Conservation (phyloP, 345 rosid species). For the Salix exigua region DNA sequence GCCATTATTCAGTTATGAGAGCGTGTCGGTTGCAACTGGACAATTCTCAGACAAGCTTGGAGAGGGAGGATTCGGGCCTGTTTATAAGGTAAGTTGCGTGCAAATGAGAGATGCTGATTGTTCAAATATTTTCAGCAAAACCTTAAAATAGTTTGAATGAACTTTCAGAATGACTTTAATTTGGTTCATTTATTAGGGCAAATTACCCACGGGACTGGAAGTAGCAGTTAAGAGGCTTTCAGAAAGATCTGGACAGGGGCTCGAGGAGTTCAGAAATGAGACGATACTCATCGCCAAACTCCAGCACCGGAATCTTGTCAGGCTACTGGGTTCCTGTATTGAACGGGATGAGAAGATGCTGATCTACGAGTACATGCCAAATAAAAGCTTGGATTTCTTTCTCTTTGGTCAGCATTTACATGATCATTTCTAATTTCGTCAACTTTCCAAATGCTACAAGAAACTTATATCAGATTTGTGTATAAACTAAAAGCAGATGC, state of each 20-base stretch:
- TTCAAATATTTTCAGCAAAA: background rate
- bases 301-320: constrained; percentile 4
- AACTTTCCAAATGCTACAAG: background rate
- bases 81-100: too few species aligned
- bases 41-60: background rate
- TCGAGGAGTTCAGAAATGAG: background rate
- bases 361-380: background rate
- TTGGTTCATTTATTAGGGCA: background rate
- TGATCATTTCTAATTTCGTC: too few species aligned
- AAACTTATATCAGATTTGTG: background rate
- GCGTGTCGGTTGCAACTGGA: too few species aligned
- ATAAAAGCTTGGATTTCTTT: background rate
- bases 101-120: too few species aligned
- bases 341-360: background rate
- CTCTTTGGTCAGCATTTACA: background rate
- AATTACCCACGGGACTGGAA: background rate
- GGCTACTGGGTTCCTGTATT: background rate
- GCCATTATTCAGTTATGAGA: too few species aligned
- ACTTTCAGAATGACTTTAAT: background rate
- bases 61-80: background rate
- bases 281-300: constrained; percentile 2
- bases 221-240: constrained; percentile 4
- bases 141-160: background rate
- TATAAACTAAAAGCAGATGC: background rate
- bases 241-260: background rate